Base-by-base conservation (phyloP, 108 stramenopile species). In the Pseudonitzschia delicatissima region DNA sequence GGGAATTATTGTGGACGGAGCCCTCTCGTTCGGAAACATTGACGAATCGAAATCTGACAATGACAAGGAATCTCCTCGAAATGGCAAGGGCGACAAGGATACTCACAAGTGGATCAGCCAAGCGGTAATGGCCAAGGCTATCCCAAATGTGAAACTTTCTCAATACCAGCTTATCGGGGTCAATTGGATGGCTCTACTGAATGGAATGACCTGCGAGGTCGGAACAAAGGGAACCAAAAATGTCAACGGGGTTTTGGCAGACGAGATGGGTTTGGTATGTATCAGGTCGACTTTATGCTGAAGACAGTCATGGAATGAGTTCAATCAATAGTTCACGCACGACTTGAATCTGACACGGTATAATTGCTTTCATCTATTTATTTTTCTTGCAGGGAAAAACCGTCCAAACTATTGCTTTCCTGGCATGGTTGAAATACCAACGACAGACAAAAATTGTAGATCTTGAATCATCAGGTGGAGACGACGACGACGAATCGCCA, bases 201-300 rank as follows among this genome's bases (percentile, higher is more conserved):
- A 92, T 75, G 71, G 85, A 20, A 81, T 86, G 72, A 84, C 78
- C 31, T 85, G 81, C 52, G 69, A 67, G 28, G 53, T 76, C 49
- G 58, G 77, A 18, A 50, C 55, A 29, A 77, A 79, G 59, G 57
- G 35, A 23, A 65, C 50, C 27, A 69, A 73, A 33, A 57, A 57
- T 27, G 88, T 98, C 61, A 98, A 97, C 81, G 98, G 98, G 18
- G 90, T 99, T 39, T 80, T 99, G 59, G 97, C 97, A 2, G 98
- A 98, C 68, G 98, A 98, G 71, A 96, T 98, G 96, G 95, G 97
- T 23, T 73, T 93, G 45, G 93, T 63, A 57, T 32, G 57, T 72
- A 36, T 20, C 21, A 20, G 49, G 62, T 47, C 35, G 12, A 29
- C 20, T 63, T 32, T 58, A 40, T 66, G 25, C 28, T 33, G 44